phyloP scores from a whole-genome alignment of 1,284 basidiomycete genomes.

The Microbotryomycetes sp. region DNA sequence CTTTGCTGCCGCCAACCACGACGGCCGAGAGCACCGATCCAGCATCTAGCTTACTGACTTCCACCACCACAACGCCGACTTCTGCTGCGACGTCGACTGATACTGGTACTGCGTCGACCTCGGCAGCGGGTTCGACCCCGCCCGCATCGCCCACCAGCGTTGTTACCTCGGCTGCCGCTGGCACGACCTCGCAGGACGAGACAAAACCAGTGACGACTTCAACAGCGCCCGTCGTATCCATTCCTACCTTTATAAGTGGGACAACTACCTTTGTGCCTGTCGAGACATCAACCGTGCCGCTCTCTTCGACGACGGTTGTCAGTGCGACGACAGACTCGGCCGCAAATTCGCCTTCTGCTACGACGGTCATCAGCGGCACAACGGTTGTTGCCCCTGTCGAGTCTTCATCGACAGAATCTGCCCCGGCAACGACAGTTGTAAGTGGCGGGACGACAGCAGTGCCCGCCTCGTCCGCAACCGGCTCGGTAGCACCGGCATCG shows the following conservation, averaged over 20 bases:
- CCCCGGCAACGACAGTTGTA: not conserved
- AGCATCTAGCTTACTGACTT: no score
- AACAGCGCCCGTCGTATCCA: no score
- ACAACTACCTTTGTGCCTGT: no score
- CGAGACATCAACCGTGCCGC: not conserved
- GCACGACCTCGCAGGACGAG: no score
- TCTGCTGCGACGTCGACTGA: no score
- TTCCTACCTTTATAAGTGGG: no score
- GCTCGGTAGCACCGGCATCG: not conserved
- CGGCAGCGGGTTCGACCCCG: not conserved
- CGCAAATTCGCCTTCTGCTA: not conserved
- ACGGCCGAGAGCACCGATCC: no score
- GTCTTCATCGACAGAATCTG: no score
- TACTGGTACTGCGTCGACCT: not conserved
- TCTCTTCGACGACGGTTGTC: not conserved
- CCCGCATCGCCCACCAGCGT: not conserved
- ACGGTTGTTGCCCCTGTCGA: not conserved
- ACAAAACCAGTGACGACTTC: no score
- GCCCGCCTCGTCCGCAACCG: not conserved
- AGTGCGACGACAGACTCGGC: not conserved
- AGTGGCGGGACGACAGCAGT: not conserved
- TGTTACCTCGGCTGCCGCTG: not conserved
- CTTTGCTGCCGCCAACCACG: not conserved
- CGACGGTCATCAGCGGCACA: not conserved
- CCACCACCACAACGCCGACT: no score